Conservation (phyloP, 2,329 filamentous ascomycete species). For the Calonectria fujianensis region DNA sequence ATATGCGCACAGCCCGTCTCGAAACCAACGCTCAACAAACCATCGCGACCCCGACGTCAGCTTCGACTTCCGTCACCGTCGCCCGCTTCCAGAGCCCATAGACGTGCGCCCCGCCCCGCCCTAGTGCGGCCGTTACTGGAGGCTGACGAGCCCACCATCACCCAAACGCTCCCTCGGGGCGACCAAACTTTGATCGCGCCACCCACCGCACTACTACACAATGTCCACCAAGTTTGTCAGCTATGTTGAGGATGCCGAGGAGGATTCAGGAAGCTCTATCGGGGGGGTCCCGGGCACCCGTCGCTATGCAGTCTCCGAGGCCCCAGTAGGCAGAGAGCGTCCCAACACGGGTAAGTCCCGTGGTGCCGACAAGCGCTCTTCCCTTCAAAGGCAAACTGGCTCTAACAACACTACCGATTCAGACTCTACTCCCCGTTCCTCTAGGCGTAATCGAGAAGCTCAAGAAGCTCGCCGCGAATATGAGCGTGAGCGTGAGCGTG, state of each 20-base stretch:
- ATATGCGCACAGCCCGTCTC: slow-evolving; percentile 51
- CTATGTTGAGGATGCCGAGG: slow-evolving; percentile 72
- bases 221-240: slow-evolving; percentile 67
- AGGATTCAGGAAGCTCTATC: slow-evolving; percentile 68
- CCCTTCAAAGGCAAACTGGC: slow-evolving; percentile 61
- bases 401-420: slow-evolving; percentile 64
- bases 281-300: slow-evolving; percentile 63
- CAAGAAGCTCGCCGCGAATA: slow-evolving; percentile 51
- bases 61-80: slow-evolving; percentile 40
- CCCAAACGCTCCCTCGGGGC: slow-evolving; percentile 48
- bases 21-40: slow-evolving; percentile 52
- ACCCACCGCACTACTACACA: slow-evolving; percentile 51
- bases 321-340: slow-evolving; percentile 67
- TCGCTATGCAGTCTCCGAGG: slow-evolving; percentile 69
- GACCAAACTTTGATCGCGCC: slow-evolving; percentile 49
- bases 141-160: slow-evolving; percentile 49
- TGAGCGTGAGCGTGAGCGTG: slow-evolving; percentile 55
- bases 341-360: slow-evolving; percentile 72
- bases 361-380: slow-evolving; percentile 61
- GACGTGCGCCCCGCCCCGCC: slow-evolving; percentile 53
- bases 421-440: slow-evolving; percentile 65
- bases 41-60: slow-evolving; percentile 50
- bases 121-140: slow-evolving; percentile 55
- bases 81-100: slow-evolving; percentile 49
- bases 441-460: slow-evolving; percentile 37